Percentiles rank a stretch among this genome's conserved stretches.
These are phyloP conservation scores for Beauveria sp. DNA, from an alignment of 2,329 filamentous ascomycete species.

Conservation along the genomic window DNA sequence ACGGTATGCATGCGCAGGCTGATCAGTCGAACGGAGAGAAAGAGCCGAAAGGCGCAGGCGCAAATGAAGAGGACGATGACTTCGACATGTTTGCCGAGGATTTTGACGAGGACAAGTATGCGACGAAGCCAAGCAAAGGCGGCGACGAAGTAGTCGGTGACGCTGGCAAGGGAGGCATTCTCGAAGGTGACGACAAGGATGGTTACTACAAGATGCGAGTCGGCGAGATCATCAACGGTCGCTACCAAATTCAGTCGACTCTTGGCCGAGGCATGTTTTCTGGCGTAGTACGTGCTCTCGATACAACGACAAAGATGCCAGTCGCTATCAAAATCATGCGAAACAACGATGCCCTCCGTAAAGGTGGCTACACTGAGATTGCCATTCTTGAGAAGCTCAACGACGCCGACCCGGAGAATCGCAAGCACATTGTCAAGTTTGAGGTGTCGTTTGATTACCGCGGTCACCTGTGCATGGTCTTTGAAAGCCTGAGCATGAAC, in stretches of 20 bases:
- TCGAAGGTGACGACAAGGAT: constrained; percentile 90
- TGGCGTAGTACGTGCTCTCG: constrained; percentile 81
- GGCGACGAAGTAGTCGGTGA: constrained; percentile 44
- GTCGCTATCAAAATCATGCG: constrained; percentile 98
- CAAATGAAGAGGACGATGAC: constrained; percentile 59
- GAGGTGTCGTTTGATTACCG: constrained; percentile 88
- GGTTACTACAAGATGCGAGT: constrained; percentile 95
- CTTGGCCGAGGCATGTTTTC: constrained; percentile 96
- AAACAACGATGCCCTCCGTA: constrained; percentile 86
- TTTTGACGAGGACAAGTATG: constrained; percentile 59
- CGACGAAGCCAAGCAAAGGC: constrained; percentile 37
- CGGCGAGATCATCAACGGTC: constrained; percentile 80
- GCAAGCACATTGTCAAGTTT: constrained; percentile 85
- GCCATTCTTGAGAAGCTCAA: constrained; percentile 84
- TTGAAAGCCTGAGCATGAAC: constrained; percentile 91
- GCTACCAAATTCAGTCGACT: constrained; percentile 81
- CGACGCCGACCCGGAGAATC: constrained; percentile 76
- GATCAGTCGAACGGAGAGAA: constrained; percentile 20
- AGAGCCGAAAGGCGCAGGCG: constrained; percentile 33
- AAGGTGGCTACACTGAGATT: constrained; percentile 90
- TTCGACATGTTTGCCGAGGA: constrained; percentile 89
- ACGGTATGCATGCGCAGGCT: constrained; percentile 36
- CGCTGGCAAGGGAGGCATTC: constrained; percentile 65
- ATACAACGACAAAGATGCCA: constrained; percentile 64
- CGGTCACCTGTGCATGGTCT: constrained; percentile 90